Base-by-base conservation (phyloP, 495 filamentous ascomycete genomes). In the Xylaria grammica region DNA sequence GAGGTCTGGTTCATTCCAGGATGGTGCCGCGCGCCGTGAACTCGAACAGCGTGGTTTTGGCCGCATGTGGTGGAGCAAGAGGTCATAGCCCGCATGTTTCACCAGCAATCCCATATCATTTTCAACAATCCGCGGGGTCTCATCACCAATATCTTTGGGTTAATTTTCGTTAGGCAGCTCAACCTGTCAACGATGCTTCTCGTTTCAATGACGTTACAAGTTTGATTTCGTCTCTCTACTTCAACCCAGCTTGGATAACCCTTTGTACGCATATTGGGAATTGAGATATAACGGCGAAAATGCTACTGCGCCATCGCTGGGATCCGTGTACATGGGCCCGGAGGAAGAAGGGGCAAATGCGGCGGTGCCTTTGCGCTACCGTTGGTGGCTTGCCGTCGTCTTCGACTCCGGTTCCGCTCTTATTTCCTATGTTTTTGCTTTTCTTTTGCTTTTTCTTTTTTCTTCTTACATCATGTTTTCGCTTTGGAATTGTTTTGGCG, bases 1-100 rank as follows among this genome's bases (percentile, higher is more conserved):
- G 60, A 79, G 78, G 13, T 73, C 76, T 5, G 53, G 26, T 32
- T 56, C 52, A 1, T 83, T 85, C 53, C 72, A 87, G 62, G 91
- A 93, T 75, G 90, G 87, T 20, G 91, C 91, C 27, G 90, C 89
- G 9, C 84, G 85, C 48, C 80, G 91, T 6, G 91, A 94, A 76
- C 65, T 78, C 24, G 74, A 86, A 49, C 87, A 92, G 78, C 80
- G 91, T 54, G 91, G 91, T 1, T 83, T 93, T 55, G 78, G 81
- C 44, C 81, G 87, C 46, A 76, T 91, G 73, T 85, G 85, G 83
- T 75, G 76, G 76, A 74, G 63, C 49, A 60, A 56, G 45, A 68
- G 44, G 51, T 71, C 49, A 24, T 63, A 63, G 44, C 19, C 52
- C 17, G 17, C 50, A 50, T 6, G 40, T 48, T 54, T 22, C 63